These are phyloP conservation scores for Globisporangium acanthophoron DNA, from an alignment of 352 stramenopile species.

Conservation along the genomic window DNA sequence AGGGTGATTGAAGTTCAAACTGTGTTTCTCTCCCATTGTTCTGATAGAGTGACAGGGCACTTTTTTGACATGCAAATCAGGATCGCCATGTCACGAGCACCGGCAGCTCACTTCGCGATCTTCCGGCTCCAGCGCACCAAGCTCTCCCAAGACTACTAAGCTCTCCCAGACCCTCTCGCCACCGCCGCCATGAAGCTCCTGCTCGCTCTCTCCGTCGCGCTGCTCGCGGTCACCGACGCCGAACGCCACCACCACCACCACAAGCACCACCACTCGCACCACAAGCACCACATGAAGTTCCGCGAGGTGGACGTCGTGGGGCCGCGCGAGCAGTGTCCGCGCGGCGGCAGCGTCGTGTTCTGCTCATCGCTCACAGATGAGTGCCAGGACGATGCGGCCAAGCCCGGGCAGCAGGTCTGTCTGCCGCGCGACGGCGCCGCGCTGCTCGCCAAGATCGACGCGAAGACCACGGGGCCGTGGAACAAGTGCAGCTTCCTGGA, in stretches of 20 bases:
- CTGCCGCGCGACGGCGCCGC: slow-evolving; percentile 24
- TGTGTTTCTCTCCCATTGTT: neutral
- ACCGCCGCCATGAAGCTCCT: slow-evolving; percentile 4
- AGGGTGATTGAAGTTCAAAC: too few relatives aligned
- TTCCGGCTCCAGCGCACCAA: slow-evolving; percentile 1
- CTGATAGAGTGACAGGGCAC: neutral
- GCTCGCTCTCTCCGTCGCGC: neutral
- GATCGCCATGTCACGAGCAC: too few relatives aligned
- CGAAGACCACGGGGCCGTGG: slow-evolving; percentile 33
- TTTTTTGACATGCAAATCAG: too few relatives aligned
- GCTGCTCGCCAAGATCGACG: slow-evolving; percentile 39
- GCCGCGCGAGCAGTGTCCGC: slow-evolving; percentile 32
- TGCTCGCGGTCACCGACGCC: slow-evolving; percentile 2
- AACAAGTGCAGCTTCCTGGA: slow-evolving; percentile 25
- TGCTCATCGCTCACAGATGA: slow-evolving; percentile 33
- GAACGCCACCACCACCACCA: slow-evolving; percentile 14
- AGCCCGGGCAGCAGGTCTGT: slow-evolving; percentile 24
- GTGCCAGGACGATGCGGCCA: slow-evolving; percentile 33
- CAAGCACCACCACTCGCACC: slow-evolving; percentile 15
- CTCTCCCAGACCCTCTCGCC: neutral
- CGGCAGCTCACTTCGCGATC: slow-evolving; percentile 3
- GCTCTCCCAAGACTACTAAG: too few relatives aligned
- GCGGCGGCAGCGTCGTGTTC: slow-evolving; percentile 31
- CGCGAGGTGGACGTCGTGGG: slow-evolving; percentile 36
- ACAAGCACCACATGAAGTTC: slow-evolving; percentile 30